Conservation (phyloP, 2,329 filamentous ascomycete species). For the Cercospora sp. region DNA sequence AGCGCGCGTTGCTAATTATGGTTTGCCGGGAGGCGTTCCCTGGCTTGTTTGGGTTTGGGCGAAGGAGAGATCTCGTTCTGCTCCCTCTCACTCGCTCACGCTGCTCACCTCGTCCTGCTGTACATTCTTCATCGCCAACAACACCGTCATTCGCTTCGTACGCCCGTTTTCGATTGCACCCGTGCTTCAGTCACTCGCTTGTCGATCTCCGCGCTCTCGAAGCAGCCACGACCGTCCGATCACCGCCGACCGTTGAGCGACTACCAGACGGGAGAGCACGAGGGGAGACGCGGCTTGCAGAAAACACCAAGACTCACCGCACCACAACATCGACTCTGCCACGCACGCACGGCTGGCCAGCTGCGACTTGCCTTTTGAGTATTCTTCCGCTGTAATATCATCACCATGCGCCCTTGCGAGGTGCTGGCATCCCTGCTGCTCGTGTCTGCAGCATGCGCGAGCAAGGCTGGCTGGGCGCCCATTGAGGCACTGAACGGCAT, state of each 20-base stretch:
- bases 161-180: background rate
- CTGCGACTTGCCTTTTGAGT: background rate
- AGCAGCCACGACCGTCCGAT: conserved; percentile 3
- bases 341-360: conserved; percentile 13
- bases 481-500: conserved; percentile 28
- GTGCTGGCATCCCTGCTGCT: conserved; percentile 37
- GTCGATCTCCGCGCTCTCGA: background rate
- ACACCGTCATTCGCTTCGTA: background rate
- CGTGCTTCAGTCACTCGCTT: conserved; percentile 14
- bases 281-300: conserved; percentile 25
- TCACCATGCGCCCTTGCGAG: conserved; percentile 39
- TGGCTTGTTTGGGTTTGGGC: background rate
- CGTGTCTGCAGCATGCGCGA: conserved; percentile 35
- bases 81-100: background rate
- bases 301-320: conserved; percentile 13
- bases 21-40: conserved; percentile 2
- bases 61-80: background rate
- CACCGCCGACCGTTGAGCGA: conserved; percentile 18
- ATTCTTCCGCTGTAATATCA: conserved; percentile 9
- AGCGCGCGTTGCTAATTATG: conserved; percentile 4
- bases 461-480: conserved; percentile 32
- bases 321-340: conserved; percentile 8
- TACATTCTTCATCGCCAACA: background rate
- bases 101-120: background rate
- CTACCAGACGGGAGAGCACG: conserved; percentile 16